Percentiles rank a stretch among this genome's conserved stretches.
phyloP scores from a whole-genome alignment of 768 basidiomycete species.

The Tulasnella sp. region DNA sequence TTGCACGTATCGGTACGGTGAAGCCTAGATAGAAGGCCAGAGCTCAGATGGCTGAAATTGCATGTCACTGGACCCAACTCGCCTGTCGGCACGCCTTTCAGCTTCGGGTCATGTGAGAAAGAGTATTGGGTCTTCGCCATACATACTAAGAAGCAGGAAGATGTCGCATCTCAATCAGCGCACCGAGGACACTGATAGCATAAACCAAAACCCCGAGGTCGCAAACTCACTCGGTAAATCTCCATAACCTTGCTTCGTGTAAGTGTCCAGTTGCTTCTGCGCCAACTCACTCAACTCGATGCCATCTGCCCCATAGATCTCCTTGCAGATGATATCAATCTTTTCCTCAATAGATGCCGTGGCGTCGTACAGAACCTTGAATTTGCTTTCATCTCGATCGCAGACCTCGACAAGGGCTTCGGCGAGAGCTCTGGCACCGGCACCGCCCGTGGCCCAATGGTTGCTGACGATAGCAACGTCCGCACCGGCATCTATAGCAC shows the following conservation, averaged over 20 bases:
- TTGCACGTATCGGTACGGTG: constrained; percentile 80
- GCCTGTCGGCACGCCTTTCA: constrained; percentile 83
- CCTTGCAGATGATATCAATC: constrained; percentile 74
- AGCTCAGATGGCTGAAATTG: neutral
- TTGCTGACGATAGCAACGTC: constrained; percentile 92
- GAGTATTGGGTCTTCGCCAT: constrained; percentile 99
- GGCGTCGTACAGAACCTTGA: constrained; percentile 90
- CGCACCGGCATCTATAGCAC: constrained; percentile 75
- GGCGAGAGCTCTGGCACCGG: constrained; percentile 79
- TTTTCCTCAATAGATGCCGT: constrained; percentile 76
- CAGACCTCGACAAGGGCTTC: constrained; percentile 85
- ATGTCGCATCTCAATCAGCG: neutral
- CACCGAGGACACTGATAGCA: neutral
- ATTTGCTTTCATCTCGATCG: constrained; percentile 57
- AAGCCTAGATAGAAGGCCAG: constrained; percentile 46
- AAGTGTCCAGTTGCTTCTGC: constrained; percentile 74
- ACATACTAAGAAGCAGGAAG: constrained; percentile 46
- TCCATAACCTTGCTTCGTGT: constrained; percentile 80
- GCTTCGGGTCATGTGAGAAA: constrained; percentile 85
- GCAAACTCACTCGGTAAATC: constrained; percentile 59
- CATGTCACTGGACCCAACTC: constrained; percentile 16
- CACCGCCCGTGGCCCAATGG: constrained; percentile 96
- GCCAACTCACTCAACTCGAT: constrained; percentile 81
- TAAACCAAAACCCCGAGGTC: neutral
- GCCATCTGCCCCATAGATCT: constrained; percentile 90